Conservation (phyloP, 192 early-diverging fungal genomes). For the Backusella sp. region DNA sequence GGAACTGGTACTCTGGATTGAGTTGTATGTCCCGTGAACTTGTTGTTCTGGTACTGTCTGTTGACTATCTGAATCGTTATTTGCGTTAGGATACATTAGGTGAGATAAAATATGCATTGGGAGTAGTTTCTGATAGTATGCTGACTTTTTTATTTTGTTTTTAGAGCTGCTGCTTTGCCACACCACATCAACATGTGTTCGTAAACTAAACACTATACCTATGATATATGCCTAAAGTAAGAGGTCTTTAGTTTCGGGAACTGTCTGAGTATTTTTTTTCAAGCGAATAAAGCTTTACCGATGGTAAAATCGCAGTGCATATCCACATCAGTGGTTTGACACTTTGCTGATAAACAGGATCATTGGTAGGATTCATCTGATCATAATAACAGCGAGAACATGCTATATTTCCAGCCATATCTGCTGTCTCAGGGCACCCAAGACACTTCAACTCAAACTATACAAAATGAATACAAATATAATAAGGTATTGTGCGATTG, state of each 20-base stretch:
- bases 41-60: neutral
- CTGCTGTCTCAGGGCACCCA: constrained; percentile 43
- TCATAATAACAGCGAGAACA: constrained; percentile 66
- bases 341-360: constrained; percentile 75
- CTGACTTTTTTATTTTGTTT: neutral
- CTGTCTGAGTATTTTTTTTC: neutral
- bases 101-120: constrained; percentile 16
- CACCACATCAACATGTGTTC: constrained; percentile 82
- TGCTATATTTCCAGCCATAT: constrained; percentile 7
- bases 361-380: constrained; percentile 63
- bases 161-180: constrained; percentile 48
- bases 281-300: constrained; percentile 20
- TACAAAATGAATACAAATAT: neutral
- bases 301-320: constrained; percentile 73
- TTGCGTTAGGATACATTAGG: neutral
- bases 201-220: constrained; percentile 90
- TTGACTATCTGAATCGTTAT: neutral
- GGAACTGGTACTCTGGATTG: neutral
- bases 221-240: constrained; percentile 67
- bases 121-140: neutral
- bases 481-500: neutral
- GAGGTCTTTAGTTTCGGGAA: neutral
- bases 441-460: constrained; percentile 59
- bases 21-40: neutral
- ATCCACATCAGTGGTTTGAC: constrained; percentile 86